phyloP scores from a whole-genome alignment of 352 stramenopile genomes.

The Pythium sp. region DNA sequence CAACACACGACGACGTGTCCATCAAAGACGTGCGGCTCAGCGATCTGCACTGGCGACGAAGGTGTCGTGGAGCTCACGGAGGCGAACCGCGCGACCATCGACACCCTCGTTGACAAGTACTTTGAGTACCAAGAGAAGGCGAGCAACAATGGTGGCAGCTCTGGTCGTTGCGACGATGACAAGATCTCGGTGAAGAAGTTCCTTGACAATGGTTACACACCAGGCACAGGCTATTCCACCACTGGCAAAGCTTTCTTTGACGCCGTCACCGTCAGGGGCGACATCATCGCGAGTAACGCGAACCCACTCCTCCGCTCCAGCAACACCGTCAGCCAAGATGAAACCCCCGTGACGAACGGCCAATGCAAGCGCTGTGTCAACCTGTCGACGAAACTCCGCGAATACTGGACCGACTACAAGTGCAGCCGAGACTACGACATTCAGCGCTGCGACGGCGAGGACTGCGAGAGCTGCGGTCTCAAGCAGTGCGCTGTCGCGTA shows the following conservation, averaged over 20 bases:
- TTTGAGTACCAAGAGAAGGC: no score
- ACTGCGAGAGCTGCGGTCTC: slow-evolving; percentile 27
- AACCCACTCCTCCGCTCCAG: no score
- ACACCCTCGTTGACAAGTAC: no score
- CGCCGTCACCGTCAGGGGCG: no score
- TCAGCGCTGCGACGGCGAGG: slow-evolving; percentile 36
- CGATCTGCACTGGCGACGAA: slow-evolving; percentile 5
- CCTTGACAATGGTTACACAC: no score
- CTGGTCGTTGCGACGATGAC: not conserved
- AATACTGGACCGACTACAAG: slow-evolving; percentile 62
- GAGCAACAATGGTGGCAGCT: no score
- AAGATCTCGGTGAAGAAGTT: not conserved
- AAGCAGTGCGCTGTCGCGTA: slow-evolving; percentile 44
- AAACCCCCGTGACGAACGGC: slow-evolving; percentile 17
- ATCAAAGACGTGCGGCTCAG: no score
- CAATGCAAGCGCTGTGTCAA: slow-evolving; percentile 51
- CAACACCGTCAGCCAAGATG: no score
- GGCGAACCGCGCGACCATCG: slow-evolving; percentile 16
- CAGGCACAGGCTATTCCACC: no score
- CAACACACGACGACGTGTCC: not conserved
- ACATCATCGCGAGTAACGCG: no score
- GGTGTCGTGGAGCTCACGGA: slow-evolving; percentile 25
- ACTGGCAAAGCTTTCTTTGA: no score
- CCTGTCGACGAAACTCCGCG: slow-evolving; percentile 38
- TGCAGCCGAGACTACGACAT: slow-evolving; percentile 53